Evolutionary conservation across 768 basidiomycete species (phyloP).

Genomic region (Xerocomus brunneocitrinus): DNA sequence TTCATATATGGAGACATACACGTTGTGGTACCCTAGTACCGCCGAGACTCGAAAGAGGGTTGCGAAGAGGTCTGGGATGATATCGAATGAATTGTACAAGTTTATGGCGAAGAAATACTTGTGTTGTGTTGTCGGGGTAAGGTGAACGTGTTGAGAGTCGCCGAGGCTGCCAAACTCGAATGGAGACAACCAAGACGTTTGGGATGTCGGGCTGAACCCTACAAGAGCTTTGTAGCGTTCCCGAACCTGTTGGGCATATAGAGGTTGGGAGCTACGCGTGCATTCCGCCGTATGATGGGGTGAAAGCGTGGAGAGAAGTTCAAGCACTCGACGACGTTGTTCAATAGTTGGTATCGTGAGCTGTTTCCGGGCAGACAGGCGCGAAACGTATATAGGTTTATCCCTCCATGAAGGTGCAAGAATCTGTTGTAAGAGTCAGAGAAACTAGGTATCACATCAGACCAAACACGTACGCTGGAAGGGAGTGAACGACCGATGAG

Average conservation of each 20-base stretch:
- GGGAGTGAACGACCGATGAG: slow-evolving; percentile 50
- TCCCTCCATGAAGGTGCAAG: slow-evolving; percentile 48
- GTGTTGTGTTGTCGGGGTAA: slow-evolving; percentile 58
- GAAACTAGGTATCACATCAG: neutral
- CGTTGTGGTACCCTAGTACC: slow-evolving; percentile 94
- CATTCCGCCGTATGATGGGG: slow-evolving; percentile 94
- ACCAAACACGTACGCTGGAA: slow-evolving; percentile 23
- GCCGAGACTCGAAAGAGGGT: slow-evolving; percentile 92
- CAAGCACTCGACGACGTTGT: slow-evolving; percentile 82
- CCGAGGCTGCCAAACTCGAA: slow-evolving; percentile 45
- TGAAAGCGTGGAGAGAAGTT: slow-evolving; percentile 80
- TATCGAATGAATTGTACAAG: slow-evolving; percentile 98
- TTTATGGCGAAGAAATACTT: slow-evolving; percentile 99
- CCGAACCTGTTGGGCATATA: slow-evolving; percentile 79
- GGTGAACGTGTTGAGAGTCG: slow-evolving; percentile 36
- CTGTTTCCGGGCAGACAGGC: slow-evolving; percentile 54
- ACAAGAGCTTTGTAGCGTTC: slow-evolving; percentile 84
- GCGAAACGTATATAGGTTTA: slow-evolving; percentile 43
- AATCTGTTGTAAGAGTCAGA: slow-evolving; percentile 15
- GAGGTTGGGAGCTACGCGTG: slow-evolving; percentile 75
- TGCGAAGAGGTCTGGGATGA: slow-evolving; percentile 95
- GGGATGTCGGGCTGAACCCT: slow-evolving; percentile 63
- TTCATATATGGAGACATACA: slow-evolving; percentile 98
- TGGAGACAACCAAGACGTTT: slow-evolving; percentile 56
- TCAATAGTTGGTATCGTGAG: slow-evolving; percentile 74